These are phyloP conservation scores for Neurospora sp. DNA, from an alignment of 495 filamentous ascomycete genomes.

Conservation along the genomic window DNA sequence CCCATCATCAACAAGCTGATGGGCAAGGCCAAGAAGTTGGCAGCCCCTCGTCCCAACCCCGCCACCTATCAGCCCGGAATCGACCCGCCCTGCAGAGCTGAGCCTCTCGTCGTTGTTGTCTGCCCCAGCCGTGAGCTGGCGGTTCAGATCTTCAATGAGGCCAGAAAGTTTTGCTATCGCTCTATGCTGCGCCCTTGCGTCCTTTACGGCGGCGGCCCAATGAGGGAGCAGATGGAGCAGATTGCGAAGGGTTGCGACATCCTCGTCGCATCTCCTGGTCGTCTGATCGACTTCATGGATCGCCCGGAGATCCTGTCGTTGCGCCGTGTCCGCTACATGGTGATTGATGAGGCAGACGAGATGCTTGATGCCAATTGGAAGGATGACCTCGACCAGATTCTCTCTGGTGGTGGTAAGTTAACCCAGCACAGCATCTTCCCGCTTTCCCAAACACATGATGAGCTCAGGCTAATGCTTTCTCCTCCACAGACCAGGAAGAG, in stretches of 20 bases:
- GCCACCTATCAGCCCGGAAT: conserved; percentile 27
- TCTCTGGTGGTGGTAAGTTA: conserved; percentile 64
- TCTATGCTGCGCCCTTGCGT: conserved; percentile 57
- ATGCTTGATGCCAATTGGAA: conserved; percentile 72
- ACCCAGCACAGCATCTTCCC: not conserved
- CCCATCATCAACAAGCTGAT: conserved; percentile 83
- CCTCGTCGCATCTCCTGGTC: conserved; percentile 78
- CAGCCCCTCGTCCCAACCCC: conserved; percentile 60
- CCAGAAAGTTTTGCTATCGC: not conserved
- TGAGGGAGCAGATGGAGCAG: conserved; percentile 53
- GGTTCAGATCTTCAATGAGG: conserved; percentile 68
- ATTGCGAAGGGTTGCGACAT: conserved; percentile 80
- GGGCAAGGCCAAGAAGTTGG: conserved; percentile 83
- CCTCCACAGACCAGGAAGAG: conserved; percentile 57
- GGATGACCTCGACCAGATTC: conserved; percentile 54
- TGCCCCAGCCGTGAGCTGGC: conserved; percentile 81
- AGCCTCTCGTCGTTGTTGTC: conserved; percentile 81
- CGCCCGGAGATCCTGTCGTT: conserved; percentile 58
- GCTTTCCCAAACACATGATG: conserved; percentile 4
- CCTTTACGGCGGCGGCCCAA: conserved; percentile 73
- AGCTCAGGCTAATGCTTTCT: conserved; percentile 9
- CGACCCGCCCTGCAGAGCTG: conserved; percentile 49
- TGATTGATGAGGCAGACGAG: conserved; percentile 95
- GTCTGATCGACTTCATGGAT: conserved; percentile 72
- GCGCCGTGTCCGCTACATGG: conserved; percentile 65